Base-by-base conservation (phyloP, 306 rosid species). In the Hippophae tibetana region DNA sequence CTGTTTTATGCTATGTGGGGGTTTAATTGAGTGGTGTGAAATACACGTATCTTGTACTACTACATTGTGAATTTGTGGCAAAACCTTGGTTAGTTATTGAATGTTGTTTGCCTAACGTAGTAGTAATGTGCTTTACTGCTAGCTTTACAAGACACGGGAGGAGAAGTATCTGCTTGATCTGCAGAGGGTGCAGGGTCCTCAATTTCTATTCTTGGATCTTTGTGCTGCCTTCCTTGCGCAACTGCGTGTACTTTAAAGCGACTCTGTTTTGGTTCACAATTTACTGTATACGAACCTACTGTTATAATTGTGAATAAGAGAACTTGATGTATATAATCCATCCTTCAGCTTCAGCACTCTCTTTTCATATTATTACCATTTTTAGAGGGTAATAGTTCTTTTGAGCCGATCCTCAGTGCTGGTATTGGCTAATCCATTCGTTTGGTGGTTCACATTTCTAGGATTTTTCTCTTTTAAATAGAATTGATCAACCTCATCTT, bases 101-200 rank as follows among this genome's bases (percentile, higher is more conserved):
- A 10, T 46, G n/a, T 8, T 5, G 2, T 51, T 5, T 10, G 43
- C 48, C 46, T 13, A 58, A n/a, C 10, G 9, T 45, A 43, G 72
- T 74, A 57, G 49, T 64, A 8, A 52, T 54, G 8, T 26, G 26
- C 10, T 66, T 8, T 50, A 54, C 23, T 23, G 27, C 50, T 59
- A 90, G 98, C 86, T 90, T 13, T 90, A 81, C 73, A 90, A 90
- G 74, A 76, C 90, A 47, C 80, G 81, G 44, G 98, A 79, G 68
- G 98, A 87, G 70, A 90, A 87, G 84, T 87, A 90, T 65, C 80
- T 90, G 55, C 92, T 90, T 60, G 98, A 90, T 80, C 80, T 90
- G 53, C 98, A 90, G 78, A 73, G 95, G 81, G 85, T 90, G 8
- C 84, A 85, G 68, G 98, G 98, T 12, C 95, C 98, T 1, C 96